These are phyloP conservation scores for Venturia nashicola DNA, from an alignment of 2,329 filamentous ascomycete genomes.

Conservation along the genomic window DNA sequence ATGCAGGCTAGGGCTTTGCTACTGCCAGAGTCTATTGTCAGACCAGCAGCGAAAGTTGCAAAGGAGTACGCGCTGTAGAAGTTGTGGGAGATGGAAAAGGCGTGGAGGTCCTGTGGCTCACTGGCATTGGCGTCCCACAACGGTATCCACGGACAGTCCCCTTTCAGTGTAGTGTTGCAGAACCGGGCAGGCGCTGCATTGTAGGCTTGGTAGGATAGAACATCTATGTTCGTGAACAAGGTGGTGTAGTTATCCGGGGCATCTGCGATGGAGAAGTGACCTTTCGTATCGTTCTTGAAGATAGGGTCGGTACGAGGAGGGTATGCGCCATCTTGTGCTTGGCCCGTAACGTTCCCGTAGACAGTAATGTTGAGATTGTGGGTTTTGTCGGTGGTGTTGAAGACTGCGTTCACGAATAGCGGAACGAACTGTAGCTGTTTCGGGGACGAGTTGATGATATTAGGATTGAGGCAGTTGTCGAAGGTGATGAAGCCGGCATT, in stretches of 20 bases:
- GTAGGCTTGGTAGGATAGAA: conserved; percentile 67
- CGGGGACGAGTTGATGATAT: conserved; percentile 28
- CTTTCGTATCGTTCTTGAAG: conserved; percentile 34
- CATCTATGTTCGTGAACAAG: conserved; percentile 56
- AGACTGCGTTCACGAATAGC: conserved; percentile 58
- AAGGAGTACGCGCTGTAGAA: conserved; percentile 80
- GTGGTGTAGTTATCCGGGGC: conserved; percentile 56
- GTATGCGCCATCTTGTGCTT: conserved; percentile 39
- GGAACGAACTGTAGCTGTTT: conserved; percentile 69
- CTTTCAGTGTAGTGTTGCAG: conserved; percentile 48
- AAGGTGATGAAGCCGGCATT: conserved; percentile 4
- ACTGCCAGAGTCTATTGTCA: conserved; percentile 46
- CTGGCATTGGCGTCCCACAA: conserved; percentile 49
- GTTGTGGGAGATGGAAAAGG: conserved; percentile 60
- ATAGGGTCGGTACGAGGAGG: conserved; percentile 46
- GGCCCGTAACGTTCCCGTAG: conserved; percentile 84
- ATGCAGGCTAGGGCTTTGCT: conserved; percentile 51
- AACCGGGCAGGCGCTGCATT: conserved; percentile 44
- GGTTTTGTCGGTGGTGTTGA: conserved; percentile 47
- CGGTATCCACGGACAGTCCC: conserved; percentile 60
- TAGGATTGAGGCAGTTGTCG: conserved; percentile 4
- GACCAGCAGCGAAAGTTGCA: conserved; percentile 61
- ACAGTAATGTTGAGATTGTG: conserved; percentile 66
- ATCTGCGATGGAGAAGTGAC: conserved; percentile 68
- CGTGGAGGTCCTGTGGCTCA: conserved; percentile 47